Conservation (phyloP, 148 eudicot genomes). For the Chenopodium album region DNA sequence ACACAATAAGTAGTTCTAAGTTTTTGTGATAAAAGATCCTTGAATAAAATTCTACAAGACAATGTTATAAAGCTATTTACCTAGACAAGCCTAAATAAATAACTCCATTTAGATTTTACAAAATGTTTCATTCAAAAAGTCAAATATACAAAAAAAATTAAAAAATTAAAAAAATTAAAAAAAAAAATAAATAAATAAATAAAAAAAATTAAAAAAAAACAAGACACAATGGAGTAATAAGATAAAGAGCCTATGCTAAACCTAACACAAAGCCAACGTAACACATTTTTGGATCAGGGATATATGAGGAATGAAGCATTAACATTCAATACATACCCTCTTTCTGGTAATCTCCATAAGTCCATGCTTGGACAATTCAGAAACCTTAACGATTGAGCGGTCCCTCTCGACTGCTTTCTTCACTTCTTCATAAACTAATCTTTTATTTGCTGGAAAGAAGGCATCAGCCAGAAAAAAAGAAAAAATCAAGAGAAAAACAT, state of each 20-base stretch:
- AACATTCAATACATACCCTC: slow-evolving; percentile 52
- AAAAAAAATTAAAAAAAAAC: too few species aligned
- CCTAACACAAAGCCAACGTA: background rate
- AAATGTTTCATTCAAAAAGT: background rate
- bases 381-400: slow-evolving; percentile 74
- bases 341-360: slow-evolving; percentile 94
- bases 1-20: background rate
- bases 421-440: slow-evolving; percentile 86
- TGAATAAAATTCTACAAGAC: too few species aligned
- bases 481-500: slow-evolving; percentile 2
- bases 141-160: background rate
- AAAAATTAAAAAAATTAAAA: too few species aligned
- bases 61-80: background rate
- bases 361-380: slow-evolving; percentile 85
- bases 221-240: background rate
- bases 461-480: slow-evolving; percentile 1
- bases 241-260: background rate
- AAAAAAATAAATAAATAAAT: too few species aligned
- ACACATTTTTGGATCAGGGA: background rate
- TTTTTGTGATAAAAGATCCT: too few species aligned
- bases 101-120: background rate
- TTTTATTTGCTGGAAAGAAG: slow-evolving; percentile 67
- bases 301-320: background rate
- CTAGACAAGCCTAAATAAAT: background rate
- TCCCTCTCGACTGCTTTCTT: slow-evolving; percentile 89